Evolutionary conservation across 2,329 filamentous ascomycete species (phyloP).

Genomic region (Didymella glomerata): DNA sequence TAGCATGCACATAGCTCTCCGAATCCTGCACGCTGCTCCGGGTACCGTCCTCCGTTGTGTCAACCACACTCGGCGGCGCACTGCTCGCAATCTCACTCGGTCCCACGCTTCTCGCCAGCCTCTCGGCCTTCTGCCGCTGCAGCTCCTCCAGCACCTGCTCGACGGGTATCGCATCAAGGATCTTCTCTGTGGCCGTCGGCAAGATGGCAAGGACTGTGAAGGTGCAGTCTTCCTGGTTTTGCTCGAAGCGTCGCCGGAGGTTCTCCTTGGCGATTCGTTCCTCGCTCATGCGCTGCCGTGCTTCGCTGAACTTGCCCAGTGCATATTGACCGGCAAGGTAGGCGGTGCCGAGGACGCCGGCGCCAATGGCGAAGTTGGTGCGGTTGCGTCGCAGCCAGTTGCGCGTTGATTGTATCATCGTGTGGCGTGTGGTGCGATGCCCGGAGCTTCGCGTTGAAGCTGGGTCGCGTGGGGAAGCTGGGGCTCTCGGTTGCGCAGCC

Average conservation of each 20-base stretch:
- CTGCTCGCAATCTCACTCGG: conserved; percentile 67
- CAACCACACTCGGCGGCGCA: conserved; percentile 70
- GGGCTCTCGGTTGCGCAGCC: not conserved
- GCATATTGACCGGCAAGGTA: conserved; percentile 96
- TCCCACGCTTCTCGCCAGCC: conserved; percentile 67
- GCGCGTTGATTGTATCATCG: conserved; percentile 76
- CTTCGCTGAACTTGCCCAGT: conserved; percentile 87
- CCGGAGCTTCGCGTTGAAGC: conserved; percentile 11
- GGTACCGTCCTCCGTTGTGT: conserved; percentile 74
- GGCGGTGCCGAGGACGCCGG: conserved; percentile 85
- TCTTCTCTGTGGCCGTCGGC: conserved; percentile 88
- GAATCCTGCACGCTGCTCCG: conserved; percentile 73
- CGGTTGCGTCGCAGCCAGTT: conserved; percentile 93
- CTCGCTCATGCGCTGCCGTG: conserved; percentile 94
- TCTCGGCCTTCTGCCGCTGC: conserved; percentile 87
- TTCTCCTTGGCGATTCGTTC: conserved; percentile 97
- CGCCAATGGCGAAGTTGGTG: conserved; percentile 86
- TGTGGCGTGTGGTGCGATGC: conserved; percentile 4
- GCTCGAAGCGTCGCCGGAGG: conserved; percentile 92
- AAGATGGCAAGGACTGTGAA: conserved; percentile 96
- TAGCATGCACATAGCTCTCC: conserved; percentile 84
- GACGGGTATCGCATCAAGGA: conserved; percentile 86
- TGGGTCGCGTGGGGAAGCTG: conserved; percentile 15
- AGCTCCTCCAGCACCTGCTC: conserved; percentile 93
- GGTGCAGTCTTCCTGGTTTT: conserved; percentile 98